A percentile compares a stretch with the other conserved stretches of the same genome.
Conservation (phyloP, 257 asterid genomes). For the Anisodus tanguticus region DNA sequence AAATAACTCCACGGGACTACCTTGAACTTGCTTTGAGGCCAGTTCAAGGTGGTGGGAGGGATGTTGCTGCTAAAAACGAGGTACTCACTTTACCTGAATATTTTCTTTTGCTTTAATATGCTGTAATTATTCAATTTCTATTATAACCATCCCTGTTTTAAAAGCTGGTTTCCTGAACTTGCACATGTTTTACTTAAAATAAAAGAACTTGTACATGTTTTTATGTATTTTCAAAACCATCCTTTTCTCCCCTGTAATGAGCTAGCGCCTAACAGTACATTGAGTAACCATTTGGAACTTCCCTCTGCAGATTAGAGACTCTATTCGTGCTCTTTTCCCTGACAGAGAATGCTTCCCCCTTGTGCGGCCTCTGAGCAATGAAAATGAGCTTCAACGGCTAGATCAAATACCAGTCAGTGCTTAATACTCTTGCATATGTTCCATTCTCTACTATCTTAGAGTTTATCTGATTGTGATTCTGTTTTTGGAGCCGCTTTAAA, state of each 20-base stretch:
- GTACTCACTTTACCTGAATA: conserved; percentile 37
- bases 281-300: conserved; percentile 23
- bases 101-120: neutral
- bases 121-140: conserved; percentile 12
- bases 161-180: neutral
- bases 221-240: neutral
- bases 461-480: conserved; percentile 2
- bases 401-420: conserved; percentile 79
- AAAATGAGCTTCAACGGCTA: conserved; percentile 83
- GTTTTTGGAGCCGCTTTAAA: neutral
- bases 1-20: conserved; percentile 97
- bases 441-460: neutral
- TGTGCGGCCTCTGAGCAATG: conserved; percentile 87
- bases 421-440: conserved; percentile 12
- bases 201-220: neutral
- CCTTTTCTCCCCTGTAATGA: neutral
- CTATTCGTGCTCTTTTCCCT: conserved; percentile 97
- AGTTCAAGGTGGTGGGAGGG: conserved; percentile 76
- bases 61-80: conserved; percentile 90
- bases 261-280: neutral
- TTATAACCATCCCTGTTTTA: neutral
- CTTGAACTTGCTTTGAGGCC: conserved; percentile 89
- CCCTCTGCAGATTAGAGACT: conserved; percentile 77
- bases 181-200: neutral
- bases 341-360: conserved; percentile 96